These are phyloP conservation scores for Pseudomicrostroma phylloplanum DNA, from an alignment of 1,284 basidiomycete genomes.

Conservation along the genomic window DNA sequence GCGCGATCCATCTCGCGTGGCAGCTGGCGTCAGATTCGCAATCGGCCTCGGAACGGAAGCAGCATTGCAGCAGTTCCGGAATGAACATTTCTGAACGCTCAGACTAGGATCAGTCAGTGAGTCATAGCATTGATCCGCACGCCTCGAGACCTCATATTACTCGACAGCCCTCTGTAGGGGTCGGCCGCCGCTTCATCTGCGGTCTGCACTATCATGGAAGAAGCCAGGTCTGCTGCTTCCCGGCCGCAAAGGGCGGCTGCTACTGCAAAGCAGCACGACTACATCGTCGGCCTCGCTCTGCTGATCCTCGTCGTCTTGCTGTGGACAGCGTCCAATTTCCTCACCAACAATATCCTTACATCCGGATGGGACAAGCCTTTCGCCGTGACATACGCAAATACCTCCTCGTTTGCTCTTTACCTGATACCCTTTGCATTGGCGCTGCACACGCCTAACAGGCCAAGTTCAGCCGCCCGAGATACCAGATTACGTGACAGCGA, in stretches of 20 bases:
- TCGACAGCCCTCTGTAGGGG: no score
- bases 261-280: conserved; percentile 53
- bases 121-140: no score
- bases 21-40: no score
- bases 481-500: neutral
- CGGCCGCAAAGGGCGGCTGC: neutral
- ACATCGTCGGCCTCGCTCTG: conserved; percentile 65
- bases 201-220: no score
- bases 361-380: conserved; percentile 50
- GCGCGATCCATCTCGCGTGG: no score
- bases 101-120: no score
- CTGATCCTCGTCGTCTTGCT: conserved; percentile 73
- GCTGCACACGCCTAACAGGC: conserved; percentile 15
- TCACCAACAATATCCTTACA: conserved; percentile 41
- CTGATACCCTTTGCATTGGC: conserved; percentile 65
- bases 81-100: no score
- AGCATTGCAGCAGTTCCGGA: no score
- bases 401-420: conserved; percentile 81
- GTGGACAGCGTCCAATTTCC: conserved; percentile 59
- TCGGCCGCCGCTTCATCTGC: no score
- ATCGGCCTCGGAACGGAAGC: no score
- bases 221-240: no score
- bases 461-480: neutral
- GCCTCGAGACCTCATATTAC: no score
- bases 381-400: conserved; percentile 73